Percentiles rank a stretch among this genome's conserved stretches.
Evolutionary conservation across 768 basidiomycete species (phyloP).

Genomic region (Pleurotus eryngii): DNA sequence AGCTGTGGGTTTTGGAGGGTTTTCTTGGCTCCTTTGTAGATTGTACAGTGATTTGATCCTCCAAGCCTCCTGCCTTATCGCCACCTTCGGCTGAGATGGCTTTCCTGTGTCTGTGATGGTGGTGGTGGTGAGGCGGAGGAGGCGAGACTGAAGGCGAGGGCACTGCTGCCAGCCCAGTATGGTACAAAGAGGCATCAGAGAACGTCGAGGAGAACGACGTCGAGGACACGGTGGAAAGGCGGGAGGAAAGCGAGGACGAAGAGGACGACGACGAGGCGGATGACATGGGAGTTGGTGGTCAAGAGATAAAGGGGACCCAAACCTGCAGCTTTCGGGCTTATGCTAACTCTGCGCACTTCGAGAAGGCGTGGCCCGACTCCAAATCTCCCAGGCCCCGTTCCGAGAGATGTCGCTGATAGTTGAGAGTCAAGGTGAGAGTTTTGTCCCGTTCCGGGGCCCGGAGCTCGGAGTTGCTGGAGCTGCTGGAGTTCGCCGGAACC

Average conservation of each 20-base stretch:
- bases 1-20: constrained; percentile 43
- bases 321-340: too few relatives aligned
- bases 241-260: constrained; percentile 27
- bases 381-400: too few relatives aligned
- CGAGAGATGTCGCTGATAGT: too few relatives aligned
- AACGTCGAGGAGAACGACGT: constrained; percentile 38
- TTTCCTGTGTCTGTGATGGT: not conserved
- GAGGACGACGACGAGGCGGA: constrained; percentile 18
- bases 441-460: too few relatives aligned
- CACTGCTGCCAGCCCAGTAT: constrained; percentile 20
- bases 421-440: too few relatives aligned
- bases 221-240: constrained; percentile 18
- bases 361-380: too few relatives aligned
- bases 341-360: too few relatives aligned
- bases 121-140: not conserved
- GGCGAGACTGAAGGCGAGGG: constrained; percentile 22
- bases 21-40: not conserved
- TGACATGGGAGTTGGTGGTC: not conserved
- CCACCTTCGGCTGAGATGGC: not conserved
- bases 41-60: not conserved
- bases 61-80: not conserved
- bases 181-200: constrained; percentile 26
- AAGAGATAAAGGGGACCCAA: too few relatives aligned
- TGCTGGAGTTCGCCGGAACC: too few relatives aligned
- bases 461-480: too few relatives aligned